Base-by-base conservation (phyloP, 495 filamentous ascomycete species). In the Choiromyces venosus region DNA sequence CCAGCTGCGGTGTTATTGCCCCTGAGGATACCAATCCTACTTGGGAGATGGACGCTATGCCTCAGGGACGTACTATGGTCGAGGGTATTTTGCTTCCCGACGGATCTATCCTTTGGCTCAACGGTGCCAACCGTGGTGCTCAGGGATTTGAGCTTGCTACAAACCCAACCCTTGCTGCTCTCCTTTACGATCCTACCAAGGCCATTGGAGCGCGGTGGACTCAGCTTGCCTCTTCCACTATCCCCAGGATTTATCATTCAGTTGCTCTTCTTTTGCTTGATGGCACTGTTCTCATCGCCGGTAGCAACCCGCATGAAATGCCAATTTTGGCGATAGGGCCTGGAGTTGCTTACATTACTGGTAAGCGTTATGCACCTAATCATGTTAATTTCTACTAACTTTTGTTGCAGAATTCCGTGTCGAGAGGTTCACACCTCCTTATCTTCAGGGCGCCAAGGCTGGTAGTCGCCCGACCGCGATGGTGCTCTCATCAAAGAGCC, bases 1-100 rank as follows among this genome's bases (percentile, higher is more conserved):
- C 86, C 2, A 87, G 84, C 72, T 90, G 88, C 74, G 88, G 88
- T 76, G 83, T 87, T 12, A 88, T 90, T 56, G 71, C 85, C 52
- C 88, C 88, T 16, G 83, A 89, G 42, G 80, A 80, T 69, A 73
- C 82, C 25, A 83, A 84, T 72, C 83, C 88, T 40, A 77, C 71
- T 21, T 90, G 88, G 88, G 86, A 88, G 74, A 86, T 90, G 85
- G 88, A 90, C 76, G 78, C 83, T 35, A 89, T 90, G 88, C 88
- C 88, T 4, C 82, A 86, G 79, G 88, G 86, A 36, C 86, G 88
- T 68, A 85, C 82, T 40, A 89, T 89, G 87, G 86, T 89, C 37
- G 88, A 90, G 78, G 86, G 83, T 38, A 85, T 83, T 44, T 82
- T 89, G 3, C 85, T 90, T 65, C 86, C 88, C 1, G 88, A 90